phyloP scores from a whole-genome alignment of 2,329 filamentous ascomycete species.

The Neurospora sp. region DNA sequence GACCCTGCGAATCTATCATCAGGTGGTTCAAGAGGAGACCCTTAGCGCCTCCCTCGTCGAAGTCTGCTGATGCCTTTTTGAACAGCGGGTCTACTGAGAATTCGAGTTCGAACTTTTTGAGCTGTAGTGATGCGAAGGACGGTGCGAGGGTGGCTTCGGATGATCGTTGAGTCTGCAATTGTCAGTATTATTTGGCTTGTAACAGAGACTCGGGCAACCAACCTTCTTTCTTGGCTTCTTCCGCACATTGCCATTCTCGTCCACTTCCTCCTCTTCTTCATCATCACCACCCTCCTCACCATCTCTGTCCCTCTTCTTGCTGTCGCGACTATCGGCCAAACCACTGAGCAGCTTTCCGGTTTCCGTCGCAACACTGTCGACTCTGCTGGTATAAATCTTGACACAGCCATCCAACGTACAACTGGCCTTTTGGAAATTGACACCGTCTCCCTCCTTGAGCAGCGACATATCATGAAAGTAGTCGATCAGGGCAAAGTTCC shows the following conservation, averaged over 20 bases:
- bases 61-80: conserved; percentile 97
- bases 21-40: conserved; percentile 90
- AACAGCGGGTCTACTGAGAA: conserved; percentile 97
- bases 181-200: neutral
- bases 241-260: conserved; percentile 36
- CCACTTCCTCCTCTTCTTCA: conserved; percentile 46
- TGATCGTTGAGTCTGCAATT: conserved; percentile 45
- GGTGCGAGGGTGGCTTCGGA: conserved; percentile 90
- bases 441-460: conserved; percentile 87
- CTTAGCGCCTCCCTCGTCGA: conserved; percentile 95
- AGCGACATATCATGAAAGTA: conserved; percentile 99
- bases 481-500: conserved; percentile 99
- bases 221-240: conserved; percentile 71
- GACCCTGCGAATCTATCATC: conserved; percentile 83
- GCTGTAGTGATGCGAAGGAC: conserved; percentile 76
- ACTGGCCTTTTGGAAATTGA: conserved; percentile 98
- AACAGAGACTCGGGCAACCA: neutral
- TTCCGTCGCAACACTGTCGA: conserved; percentile 96
- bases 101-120: conserved; percentile 97
- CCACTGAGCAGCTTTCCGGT: conserved; percentile 92
- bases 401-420: conserved; percentile 96
- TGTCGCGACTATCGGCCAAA: conserved; percentile 76
- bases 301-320: conserved; percentile 58
- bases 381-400: conserved; percentile 97
- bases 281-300: conserved; percentile 60